Evolutionary conservation across 78 protist genomes (phyloP), one percentile per base, ranked within the genome.

Genomic region (Dictyostelium citrinum): DNA sequence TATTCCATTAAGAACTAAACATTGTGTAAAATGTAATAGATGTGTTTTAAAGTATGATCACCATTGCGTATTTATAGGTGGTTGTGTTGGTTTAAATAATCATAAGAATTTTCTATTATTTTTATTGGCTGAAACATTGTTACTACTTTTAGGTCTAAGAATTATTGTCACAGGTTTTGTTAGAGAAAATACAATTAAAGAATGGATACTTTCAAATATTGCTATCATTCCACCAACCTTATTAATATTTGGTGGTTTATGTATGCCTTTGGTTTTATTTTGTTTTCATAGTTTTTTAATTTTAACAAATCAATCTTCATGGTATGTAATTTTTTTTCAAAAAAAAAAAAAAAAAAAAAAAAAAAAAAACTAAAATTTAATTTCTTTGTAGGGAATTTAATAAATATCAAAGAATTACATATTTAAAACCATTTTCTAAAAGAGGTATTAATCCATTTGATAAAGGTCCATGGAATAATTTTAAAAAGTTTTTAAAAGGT

Each of bases 31-130:
- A 43, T 85, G 91, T 61, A 74, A 85, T 74, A 60, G 80, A 51
- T 85, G 91, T 85, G 68, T 85, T 20, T 46, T 85, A 12, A 85
- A 76, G 46, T 85, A 76, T 76, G 91, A 85, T 60, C 91, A 85
- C 27, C 91, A 85, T 76, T 85, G 91, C 43, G 60, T 76, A 58
- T 85, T 85, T 49, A 60, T 85, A 8, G 91, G 93, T 35, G 29
- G 74, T 11, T 88, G 93, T 79, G 85, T 88, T 11, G 93, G 93
- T 3, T 35, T 43, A 31, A 10, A 67, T 5, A 88, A 88, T 67
- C 93, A 88, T 49, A 79, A 68, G 45, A 12, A 14, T 20, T 88
- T 88, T 35, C 33, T 43, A 7, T 5, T 35, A 14, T 88, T 88
- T 78, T 7, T 88, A 68, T 16, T 78, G 7, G 72, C 71, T 0